Evolutionary conservation across 768 basidiomycete genomes (phyloP).

Genomic region (Mycena alexandri): DNA sequence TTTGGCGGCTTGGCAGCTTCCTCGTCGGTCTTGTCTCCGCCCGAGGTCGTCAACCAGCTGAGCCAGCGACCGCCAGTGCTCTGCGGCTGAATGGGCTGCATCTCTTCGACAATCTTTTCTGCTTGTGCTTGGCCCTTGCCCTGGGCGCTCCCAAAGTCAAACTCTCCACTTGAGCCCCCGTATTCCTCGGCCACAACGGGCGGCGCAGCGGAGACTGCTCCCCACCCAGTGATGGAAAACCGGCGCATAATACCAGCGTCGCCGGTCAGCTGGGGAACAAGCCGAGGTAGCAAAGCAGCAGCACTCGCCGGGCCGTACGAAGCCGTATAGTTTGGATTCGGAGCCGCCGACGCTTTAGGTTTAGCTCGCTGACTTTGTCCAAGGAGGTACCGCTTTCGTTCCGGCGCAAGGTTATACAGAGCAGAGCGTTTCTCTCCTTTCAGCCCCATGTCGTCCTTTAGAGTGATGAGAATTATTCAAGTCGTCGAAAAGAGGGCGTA

Average conservation of each 20-base stretch:
- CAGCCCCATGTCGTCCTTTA: conserved; percentile 79
- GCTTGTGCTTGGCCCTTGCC: conserved; percentile 39
- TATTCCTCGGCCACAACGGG: conserved; percentile 47
- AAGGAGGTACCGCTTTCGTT: conserved; percentile 77
- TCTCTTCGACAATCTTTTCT: conserved; percentile 40
- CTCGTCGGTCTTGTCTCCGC: conserved; percentile 19
- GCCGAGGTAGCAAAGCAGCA: conserved; percentile 68
- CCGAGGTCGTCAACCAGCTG: conserved; percentile 14
- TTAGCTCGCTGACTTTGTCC: conserved; percentile 60
- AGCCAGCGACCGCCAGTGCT: conserved; percentile 27
- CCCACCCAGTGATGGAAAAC: conserved; percentile 76
- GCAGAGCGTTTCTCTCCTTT: conserved; percentile 76
- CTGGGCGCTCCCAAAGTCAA: conserved; percentile 11
- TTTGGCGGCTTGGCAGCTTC: conserved; percentile 57
- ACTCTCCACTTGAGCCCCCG: conserved; percentile 7
- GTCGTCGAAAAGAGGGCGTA: conserved; percentile 48
- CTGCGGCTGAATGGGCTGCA: conserved; percentile 26
- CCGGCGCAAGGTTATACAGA: conserved; percentile 71
- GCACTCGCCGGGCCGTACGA: conserved; percentile 75
- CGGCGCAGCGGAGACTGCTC: conserved; percentile 51
- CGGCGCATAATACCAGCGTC: conserved; percentile 76
- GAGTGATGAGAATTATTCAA: conserved; percentile 22
- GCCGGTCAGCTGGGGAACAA: conserved; percentile 83
- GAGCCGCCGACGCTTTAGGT: conserved; percentile 43
- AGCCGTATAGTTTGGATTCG: conserved; percentile 52